Evolutionary conservation across 192 early-diverging fungal species (phyloP).

Genomic region (Rhizophagus sp.): DNA sequence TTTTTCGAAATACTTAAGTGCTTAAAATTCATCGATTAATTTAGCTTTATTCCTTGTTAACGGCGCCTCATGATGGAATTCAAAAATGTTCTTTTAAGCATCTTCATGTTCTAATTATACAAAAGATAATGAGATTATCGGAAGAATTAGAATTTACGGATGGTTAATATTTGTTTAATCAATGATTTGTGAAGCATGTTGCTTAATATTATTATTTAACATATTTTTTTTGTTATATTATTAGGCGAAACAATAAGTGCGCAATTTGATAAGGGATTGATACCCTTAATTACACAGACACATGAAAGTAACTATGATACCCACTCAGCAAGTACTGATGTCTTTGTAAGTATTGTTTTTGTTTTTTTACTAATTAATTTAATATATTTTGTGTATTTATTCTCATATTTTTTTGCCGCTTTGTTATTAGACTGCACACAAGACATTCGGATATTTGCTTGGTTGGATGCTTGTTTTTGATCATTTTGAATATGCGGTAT

Average conservation of each 20-base stretch:
- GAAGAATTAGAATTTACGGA: constrained; percentile 41
- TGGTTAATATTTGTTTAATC: constrained; percentile 25
- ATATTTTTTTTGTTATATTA: neutral
- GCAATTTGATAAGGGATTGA: constrained; percentile 15
- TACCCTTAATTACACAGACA: neutral
- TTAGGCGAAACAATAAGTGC: neutral
- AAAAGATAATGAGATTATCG: constrained; percentile 35
- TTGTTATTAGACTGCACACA: constrained; percentile 22
- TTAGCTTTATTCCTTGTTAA: constrained; percentile 34
- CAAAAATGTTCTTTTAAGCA: constrained; percentile 44
- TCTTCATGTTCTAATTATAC: constrained; percentile 28
- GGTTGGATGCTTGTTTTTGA: constrained; percentile 75
- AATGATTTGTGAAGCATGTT: too few species aligned
- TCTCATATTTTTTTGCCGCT: too few species aligned
- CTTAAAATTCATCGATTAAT: neutral
- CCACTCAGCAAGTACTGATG: neutral
- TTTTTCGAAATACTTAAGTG: neutral
- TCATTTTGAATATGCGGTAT: constrained; percentile 77
- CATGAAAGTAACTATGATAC: neutral
- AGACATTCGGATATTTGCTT: constrained; percentile 65
- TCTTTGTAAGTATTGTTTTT: neutral
- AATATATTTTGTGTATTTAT: neutral
- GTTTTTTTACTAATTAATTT: neutral
- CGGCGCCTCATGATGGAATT: constrained; percentile 38
- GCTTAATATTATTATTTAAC: neutral